Evolutionary conservation across 129 eudicot genomes (phyloP).

Genomic region (Smallanthus sonchifolius): DNA sequence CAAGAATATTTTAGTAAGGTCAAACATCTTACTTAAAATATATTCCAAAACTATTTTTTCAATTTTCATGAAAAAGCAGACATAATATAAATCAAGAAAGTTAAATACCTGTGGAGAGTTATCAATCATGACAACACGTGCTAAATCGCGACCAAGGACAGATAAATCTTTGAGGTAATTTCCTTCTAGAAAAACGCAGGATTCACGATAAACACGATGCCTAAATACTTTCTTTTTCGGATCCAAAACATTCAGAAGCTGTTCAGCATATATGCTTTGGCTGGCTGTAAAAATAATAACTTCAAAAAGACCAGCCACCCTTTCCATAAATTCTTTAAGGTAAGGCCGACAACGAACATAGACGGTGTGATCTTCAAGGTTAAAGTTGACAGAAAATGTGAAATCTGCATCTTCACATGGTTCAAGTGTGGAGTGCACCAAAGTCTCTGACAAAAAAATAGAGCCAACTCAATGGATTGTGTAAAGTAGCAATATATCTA

Average conservation of each 20-base stretch:
- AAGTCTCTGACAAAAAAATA: conserved; percentile 69
- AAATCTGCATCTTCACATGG: conserved; percentile 89
- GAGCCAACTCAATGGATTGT: neutral
- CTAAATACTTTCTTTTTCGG: conserved; percentile 91
- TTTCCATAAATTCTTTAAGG: conserved; percentile 76
- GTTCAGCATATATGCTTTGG: conserved; percentile 97
- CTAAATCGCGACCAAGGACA: conserved; percentile 95
- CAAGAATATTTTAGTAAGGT: no score
- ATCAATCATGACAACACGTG: conserved; percentile 83
- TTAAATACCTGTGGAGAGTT: conserved; percentile 94
- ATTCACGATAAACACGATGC: conserved; percentile 94
- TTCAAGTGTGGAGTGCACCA: conserved; percentile 98
- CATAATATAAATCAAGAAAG: neutral
- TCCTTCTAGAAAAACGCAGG: conserved; percentile 83
- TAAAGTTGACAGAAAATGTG: conserved; percentile 81
- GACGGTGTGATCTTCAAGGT: conserved; percentile 71
- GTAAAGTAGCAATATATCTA: neutral
- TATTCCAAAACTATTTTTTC: neutral
- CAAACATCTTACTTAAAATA: neutral
- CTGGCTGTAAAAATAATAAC: conserved; percentile 96
- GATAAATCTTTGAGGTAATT: conserved; percentile 94
- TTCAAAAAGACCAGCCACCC: conserved; percentile 85
- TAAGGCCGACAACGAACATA: conserved; percentile 96
- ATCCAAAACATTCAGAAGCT: conserved; percentile 83
- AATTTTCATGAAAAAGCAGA: neutral